phyloP scores from a whole-genome alignment of 2,329 filamentous ascomycete species.

The Colletotrichum tanaceti region DNA sequence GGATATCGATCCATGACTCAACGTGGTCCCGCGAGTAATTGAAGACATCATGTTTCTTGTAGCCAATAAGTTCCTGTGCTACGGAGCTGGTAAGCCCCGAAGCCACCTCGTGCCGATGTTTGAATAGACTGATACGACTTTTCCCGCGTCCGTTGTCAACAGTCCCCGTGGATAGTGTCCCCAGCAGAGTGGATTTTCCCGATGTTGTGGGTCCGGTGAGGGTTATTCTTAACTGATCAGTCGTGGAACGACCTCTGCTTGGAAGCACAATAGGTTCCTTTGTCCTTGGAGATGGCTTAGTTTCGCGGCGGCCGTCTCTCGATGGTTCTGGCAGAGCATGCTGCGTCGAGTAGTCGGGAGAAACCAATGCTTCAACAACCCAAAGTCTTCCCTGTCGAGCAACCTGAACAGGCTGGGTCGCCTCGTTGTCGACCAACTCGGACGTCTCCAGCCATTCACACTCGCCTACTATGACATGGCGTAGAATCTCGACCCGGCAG shows the following conservation, averaged over 20 bases:
- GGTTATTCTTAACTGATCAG: conserved; percentile 85
- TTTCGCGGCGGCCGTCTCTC: conserved; percentile 19
- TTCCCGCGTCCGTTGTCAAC: conserved; percentile 93
- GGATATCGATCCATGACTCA: conserved; percentile 94
- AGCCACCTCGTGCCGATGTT: conserved; percentile 91
- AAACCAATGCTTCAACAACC: conserved; percentile 92
- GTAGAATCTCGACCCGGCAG: conserved; percentile 83
- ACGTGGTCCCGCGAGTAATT: conserved; percentile 91
- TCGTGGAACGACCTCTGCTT: conserved; percentile 62
- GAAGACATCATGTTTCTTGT: conserved; percentile 71
- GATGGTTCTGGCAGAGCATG: conserved; percentile 41
- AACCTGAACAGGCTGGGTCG: conserved; percentile 44
- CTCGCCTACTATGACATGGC: conserved; percentile 85
- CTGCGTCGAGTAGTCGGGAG: conserved; percentile 70
- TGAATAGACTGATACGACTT: conserved; percentile 87
- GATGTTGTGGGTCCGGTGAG: conserved; percentile 90
- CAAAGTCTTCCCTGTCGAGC: conserved; percentile 69
- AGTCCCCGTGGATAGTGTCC: conserved; percentile 86
- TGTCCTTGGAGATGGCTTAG: conserved; percentile 18
- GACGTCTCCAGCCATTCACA: conserved; percentile 76
- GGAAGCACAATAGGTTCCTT: conserved; percentile 44
- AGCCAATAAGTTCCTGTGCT: conserved; percentile 92
- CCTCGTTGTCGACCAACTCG: conserved; percentile 46
- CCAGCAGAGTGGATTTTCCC: conserved; percentile 91
- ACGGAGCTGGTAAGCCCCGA: conserved; percentile 95